Conservation (phyloP, 1,284 basidiomycete genomes). For the Phellopilus nigrolimitatus region DNA sequence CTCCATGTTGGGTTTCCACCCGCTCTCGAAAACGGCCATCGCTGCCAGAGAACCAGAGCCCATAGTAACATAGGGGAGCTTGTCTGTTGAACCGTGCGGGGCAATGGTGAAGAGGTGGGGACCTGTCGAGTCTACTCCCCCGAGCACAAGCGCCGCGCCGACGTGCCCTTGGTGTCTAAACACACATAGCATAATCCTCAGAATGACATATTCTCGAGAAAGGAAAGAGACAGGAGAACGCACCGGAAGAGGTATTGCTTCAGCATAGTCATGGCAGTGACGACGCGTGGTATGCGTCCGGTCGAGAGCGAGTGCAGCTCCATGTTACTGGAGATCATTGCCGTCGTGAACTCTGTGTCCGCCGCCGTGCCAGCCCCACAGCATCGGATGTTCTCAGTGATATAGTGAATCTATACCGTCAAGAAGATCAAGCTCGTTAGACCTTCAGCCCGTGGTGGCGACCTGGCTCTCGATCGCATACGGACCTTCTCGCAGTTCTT, state of each 20-base stretch:
- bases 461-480: slow-evolving; percentile 30
- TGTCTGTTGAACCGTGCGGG: slow-evolving; percentile 97
- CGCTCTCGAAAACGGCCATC: slow-evolving; percentile 95
- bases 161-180: slow-evolving; percentile 88
- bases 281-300: slow-evolving; percentile 83
- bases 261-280: slow-evolving; percentile 98
- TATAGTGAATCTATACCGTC: slow-evolving; percentile 83
- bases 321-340: slow-evolving; percentile 90
- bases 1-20: slow-evolving; percentile 82
- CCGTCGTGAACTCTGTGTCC: slow-evolving; percentile 95
- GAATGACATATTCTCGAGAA: neutral
- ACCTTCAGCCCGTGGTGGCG: neutral
- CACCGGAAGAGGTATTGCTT: slow-evolving; percentile 84
- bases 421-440: neutral
- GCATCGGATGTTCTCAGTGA: slow-evolving; percentile 92
- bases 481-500: slow-evolving; percentile 99
- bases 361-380: slow-evolving; percentile 98
- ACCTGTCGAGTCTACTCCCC: slow-evolving; percentile 90
- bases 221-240: slow-evolving; percentile 24
- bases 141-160: slow-evolving; percentile 95
- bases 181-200: neutral
- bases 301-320: slow-evolving; percentile 84
- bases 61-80: slow-evolving; percentile 99
- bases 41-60: slow-evolving; percentile 94
- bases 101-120: slow-evolving; percentile 95